Percentiles rank a stretch among this genome's conserved stretches.
These are phyloP conservation scores for Ophiognomonia clavigignenti-juglandacearum DNA, from an alignment of 2,329 filamentous ascomycete genomes.

Conservation along the genomic window DNA sequence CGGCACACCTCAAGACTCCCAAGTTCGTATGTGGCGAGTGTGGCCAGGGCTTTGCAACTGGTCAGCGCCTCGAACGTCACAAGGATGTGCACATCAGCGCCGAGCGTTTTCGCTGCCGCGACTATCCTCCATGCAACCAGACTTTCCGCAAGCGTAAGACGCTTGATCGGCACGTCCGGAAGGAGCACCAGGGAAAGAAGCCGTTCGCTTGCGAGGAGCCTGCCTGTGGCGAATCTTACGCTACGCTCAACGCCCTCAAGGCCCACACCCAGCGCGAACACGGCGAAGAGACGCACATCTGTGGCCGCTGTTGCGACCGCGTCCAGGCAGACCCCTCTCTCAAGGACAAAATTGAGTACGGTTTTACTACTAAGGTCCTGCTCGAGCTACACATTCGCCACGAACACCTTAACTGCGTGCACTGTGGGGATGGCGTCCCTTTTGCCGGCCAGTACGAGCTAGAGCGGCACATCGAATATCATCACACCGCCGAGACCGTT, in stretches of 20 bases:
- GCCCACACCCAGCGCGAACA: conserved; percentile 69
- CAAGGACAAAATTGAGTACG: conserved; percentile 28
- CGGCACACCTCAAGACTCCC: conserved; percentile 68
- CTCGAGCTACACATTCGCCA: conserved; percentile 69
- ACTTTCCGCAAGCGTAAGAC: conserved; percentile 86
- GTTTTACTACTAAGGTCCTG: conserved; percentile 68
- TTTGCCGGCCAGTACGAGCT: conserved; percentile 65
- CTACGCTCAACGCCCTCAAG: conserved; percentile 65
- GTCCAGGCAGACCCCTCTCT: conserved; percentile 25
- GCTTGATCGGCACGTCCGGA: conserved; percentile 74
- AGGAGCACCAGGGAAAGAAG: conserved; percentile 66
- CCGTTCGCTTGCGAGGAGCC: conserved; percentile 64
- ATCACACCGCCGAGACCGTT: conserved; percentile 61
- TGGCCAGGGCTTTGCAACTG: conserved; percentile 75
- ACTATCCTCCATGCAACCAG: conserved; percentile 65
- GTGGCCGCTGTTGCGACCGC: conserved; percentile 58
- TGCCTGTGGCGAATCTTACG: conserved; percentile 64
- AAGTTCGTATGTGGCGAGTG: conserved; percentile 71
- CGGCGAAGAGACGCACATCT: conserved; percentile 66
- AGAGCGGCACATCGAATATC: conserved; percentile 71
- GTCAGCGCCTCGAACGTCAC: conserved; percentile 72
- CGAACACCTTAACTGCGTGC: conserved; percentile 70
- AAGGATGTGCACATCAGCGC: conserved; percentile 72
- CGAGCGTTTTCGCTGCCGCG: conserved; percentile 70
- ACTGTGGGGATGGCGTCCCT: conserved; percentile 57